Conservation (phyloP, 768 basidiomycete species). For the Termitomyces sp. region DNA sequence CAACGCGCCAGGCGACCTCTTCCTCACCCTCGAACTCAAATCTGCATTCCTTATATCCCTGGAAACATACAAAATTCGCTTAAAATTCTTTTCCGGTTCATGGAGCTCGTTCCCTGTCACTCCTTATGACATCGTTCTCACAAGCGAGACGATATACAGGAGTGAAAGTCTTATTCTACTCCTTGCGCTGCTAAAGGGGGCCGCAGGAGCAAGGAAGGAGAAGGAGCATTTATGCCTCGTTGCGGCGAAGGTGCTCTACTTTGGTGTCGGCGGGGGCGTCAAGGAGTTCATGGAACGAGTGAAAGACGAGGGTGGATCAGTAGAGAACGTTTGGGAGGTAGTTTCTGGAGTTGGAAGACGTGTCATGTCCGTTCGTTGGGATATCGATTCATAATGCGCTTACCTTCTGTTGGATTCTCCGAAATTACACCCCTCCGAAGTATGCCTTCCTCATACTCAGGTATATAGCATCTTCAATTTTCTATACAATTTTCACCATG, state of each 20-base stretch:
- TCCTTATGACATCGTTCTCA: conserved; percentile 70
- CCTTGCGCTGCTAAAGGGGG: conserved; percentile 41
- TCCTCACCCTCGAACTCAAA: conserved; percentile 62
- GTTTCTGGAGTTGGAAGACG: conserved; percentile 68
- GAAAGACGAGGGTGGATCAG: conserved; percentile 36
- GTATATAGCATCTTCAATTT: neutral
- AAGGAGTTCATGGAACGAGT: conserved; percentile 66
- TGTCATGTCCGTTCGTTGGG: conserved; percentile 64
- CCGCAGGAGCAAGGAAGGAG: conserved; percentile 25
- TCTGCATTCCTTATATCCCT: conserved; percentile 64
- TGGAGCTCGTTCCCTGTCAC: conserved; percentile 59
- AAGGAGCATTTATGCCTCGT: conserved; percentile 55
- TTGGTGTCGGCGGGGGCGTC: conserved; percentile 91
- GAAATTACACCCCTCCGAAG: neutral
- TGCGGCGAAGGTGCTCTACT: conserved; percentile 90
- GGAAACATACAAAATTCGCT: conserved; percentile 41
- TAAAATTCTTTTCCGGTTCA: conserved; percentile 79
- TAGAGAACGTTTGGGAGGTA: conserved; percentile 62
- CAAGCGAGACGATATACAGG: conserved; percentile 92
- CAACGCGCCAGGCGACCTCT: conserved; percentile 38
- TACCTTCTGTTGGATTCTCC: neutral
- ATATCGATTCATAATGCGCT: neutral
- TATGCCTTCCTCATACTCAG: neutral
- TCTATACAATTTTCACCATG: neutral
- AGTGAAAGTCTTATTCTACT: conserved; percentile 60